phyloP scores from a whole-genome alignment of 257 asterid genomes.

The Solanum okadae region DNA sequence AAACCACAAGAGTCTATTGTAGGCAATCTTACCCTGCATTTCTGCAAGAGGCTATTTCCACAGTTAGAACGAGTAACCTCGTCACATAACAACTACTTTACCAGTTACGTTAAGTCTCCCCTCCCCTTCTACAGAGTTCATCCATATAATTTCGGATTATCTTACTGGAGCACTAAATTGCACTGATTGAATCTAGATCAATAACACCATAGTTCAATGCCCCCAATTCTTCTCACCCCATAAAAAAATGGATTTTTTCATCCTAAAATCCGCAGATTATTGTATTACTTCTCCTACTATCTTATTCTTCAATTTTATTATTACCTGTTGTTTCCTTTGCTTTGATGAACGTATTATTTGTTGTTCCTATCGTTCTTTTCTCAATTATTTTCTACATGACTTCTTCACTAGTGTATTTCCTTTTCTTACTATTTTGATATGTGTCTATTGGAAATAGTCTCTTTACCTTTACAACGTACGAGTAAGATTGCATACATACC shows the following conservation, averaged over 20 bases:
- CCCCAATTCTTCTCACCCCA: background rate
- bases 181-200: too few relatives aligned
- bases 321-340: too few relatives aligned
- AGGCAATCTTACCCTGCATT: background rate
- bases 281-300: too few relatives aligned
- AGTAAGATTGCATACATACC: background rate
- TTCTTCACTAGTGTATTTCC: background rate
- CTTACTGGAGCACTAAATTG: too few relatives aligned
- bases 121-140: background rate
- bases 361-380: background rate
- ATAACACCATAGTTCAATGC: background rate
- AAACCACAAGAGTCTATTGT: background rate
- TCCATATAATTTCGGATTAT: too few relatives aligned
- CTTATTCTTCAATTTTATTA: too few relatives aligned
- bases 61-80: background rate
- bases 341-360: too few relatives aligned
- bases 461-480: background rate
- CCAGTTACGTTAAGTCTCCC: background rate
- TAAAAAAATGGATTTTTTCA: background rate
- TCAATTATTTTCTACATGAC: background rate
- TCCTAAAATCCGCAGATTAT: background rate
- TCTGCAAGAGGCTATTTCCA: background rate
- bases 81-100: background rate
- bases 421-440: background rate
- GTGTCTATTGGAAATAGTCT: background rate